Evolutionary conservation across 129 eudicot species (phyloP).

Genomic region (Kitagawia praeruptora): DNA sequence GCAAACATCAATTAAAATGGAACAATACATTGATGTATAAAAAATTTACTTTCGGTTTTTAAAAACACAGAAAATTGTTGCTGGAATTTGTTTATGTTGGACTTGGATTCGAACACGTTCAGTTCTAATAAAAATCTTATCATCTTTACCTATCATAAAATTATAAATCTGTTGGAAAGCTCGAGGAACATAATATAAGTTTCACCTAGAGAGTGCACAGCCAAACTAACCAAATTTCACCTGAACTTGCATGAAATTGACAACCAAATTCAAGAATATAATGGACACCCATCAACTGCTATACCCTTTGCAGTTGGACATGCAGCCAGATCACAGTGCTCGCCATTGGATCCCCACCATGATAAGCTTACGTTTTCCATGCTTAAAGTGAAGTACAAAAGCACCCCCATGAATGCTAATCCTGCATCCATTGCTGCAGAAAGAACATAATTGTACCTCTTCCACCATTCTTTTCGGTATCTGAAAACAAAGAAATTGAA

Average conservation of each 20-base stretch:
- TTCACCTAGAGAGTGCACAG: neutral
- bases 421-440: conserved; percentile 93
- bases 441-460: conserved; percentile 71
- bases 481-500: conserved; percentile 68
- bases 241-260: neutral
- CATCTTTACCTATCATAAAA: no score
- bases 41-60: no score
- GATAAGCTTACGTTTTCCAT: conserved; percentile 22
- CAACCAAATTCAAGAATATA: conserved; percentile 13
- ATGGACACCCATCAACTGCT: conserved; percentile 48
- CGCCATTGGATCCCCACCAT: conserved; percentile 74
- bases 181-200: no score
- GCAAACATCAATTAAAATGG: no score
- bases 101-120: no score
- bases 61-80: no score
- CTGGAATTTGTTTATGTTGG: no score
- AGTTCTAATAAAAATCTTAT: no score
- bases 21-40: no score
- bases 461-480: conserved; percentile 75
- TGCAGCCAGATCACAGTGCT: conserved; percentile 51
- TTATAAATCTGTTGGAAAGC: no score
- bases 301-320: conserved; percentile 77
- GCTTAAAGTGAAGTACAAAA: conserved; percentile 44
- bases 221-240: conserved; percentile 10
- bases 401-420: conserved; percentile 78